phyloP scores from a whole-genome alignment of 108 stramenopile genomes.

The Asterionellopsis glacialis region DNA sequence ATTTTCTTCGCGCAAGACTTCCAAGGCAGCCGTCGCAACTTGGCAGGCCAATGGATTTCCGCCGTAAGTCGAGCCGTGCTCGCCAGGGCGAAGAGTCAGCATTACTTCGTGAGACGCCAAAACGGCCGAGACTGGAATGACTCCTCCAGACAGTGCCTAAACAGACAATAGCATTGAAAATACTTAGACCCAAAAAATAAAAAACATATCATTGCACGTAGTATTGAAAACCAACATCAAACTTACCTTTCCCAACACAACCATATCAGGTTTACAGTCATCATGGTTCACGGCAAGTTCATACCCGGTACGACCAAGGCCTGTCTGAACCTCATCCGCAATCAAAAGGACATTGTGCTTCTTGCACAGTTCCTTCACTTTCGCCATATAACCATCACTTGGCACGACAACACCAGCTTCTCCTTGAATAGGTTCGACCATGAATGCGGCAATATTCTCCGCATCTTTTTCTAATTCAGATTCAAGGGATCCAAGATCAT shows the following conservation, averaged over 20 bases:
- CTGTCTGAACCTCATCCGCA: conserved; percentile 99
- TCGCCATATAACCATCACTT: conserved; percentile 90
- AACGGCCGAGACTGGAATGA: conserved; percentile 95
- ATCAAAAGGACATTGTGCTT: conserved; percentile 96
- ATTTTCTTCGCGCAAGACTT: conserved; percentile 94
- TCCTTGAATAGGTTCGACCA: conserved; percentile 99
- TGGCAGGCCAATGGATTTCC: conserved; percentile 99
- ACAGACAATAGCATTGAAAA: not conserved
- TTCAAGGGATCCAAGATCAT: conserved; percentile 84
- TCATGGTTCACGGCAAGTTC: conserved; percentile 91
- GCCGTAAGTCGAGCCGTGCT: conserved; percentile 99
- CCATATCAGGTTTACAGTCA: conserved; percentile 91
- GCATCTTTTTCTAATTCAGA: conserved; percentile 80
- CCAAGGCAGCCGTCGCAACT: conserved; percentile 94
- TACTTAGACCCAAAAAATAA: not conserved
- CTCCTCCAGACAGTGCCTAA: conserved; percentile 94
- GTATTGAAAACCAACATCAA: not conserved
- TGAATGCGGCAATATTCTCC: conserved; percentile 92
- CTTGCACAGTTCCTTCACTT: conserved; percentile 83
- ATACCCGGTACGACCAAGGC: conserved; percentile 94
- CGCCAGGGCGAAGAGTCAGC: conserved; percentile 94
- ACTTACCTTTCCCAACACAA: conserved; percentile 88
- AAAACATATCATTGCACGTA: not conserved
- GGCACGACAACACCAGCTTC: conserved; percentile 99
- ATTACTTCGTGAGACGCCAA: conserved; percentile 95